Conservation (phyloP, 208 protist species). For the Leishmania guyanensis region DNA sequence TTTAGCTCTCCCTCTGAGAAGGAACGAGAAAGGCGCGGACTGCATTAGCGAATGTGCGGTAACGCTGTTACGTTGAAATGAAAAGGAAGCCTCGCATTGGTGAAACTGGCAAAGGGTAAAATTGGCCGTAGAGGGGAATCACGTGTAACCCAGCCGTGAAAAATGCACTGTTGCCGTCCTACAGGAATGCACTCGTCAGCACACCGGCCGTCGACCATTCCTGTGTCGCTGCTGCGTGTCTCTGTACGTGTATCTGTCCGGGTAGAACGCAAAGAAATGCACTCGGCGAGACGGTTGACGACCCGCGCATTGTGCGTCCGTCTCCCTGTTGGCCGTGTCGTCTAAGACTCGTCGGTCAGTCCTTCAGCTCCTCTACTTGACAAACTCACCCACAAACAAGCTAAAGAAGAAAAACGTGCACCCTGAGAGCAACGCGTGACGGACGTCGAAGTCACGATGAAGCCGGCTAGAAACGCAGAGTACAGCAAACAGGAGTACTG, state of each 20-base stretch:
- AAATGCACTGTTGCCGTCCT: neutral
- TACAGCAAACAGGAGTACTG: constrained; percentile 83
- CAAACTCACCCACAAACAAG: neutral
- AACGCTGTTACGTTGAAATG: neutral
- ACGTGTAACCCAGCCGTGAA: neutral
- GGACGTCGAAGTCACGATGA: constrained; percentile 10
- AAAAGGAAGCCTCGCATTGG: neutral
- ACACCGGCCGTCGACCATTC: neutral
- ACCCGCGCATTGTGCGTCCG: neutral
- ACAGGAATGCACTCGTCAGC: neutral
- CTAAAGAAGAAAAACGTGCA: neutral
- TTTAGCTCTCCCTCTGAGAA: neutral
- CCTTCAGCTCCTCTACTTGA: neutral
- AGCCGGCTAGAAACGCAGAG: constrained; percentile 47
- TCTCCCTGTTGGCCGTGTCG: neutral
- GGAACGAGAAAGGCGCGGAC: neutral
- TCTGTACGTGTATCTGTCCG: neutral
- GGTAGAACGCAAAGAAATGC: neutral
- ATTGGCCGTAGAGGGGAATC: neutral
- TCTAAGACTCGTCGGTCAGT: neutral
- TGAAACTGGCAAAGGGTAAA: neutral
- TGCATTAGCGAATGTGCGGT: neutral
- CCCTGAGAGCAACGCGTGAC: neutral
- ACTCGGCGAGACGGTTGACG: neutral
- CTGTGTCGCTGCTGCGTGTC: neutral